phyloP scores from a whole-genome alignment of 2,329 filamentous ascomycete genomes.

The Trichophyton rubrum region DNA sequence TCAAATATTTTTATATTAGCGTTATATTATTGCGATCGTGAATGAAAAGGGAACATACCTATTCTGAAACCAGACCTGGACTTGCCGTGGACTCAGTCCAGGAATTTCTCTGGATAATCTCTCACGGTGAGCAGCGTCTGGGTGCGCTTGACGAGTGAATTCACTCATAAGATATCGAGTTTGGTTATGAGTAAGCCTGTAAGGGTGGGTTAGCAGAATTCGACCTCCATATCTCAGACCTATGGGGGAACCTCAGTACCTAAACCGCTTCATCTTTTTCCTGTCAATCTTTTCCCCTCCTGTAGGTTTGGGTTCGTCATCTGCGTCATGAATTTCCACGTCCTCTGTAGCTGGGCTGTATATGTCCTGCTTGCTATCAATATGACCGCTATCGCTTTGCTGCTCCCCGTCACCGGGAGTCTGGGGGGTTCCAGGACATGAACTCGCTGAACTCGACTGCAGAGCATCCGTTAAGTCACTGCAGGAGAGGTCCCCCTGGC shows the following conservation, averaged over 20 bases:
- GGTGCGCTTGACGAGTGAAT: constrained; percentile 87
- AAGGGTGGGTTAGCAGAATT: background rate
- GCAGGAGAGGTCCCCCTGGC: background rate
- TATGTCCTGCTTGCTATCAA: constrained; percentile 11
- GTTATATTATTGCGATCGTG: background rate
- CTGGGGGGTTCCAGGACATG: background rate
- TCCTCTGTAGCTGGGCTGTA: constrained; percentile 9
- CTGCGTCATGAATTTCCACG: constrained; percentile 17
- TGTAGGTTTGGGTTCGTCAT: constrained; percentile 19
- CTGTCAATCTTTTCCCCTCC: constrained; percentile 24
- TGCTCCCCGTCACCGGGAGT: constrained; percentile 11
- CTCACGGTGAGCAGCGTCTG: constrained; percentile 81
- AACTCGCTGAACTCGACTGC: constrained; percentile 3
- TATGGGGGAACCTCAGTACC: constrained; percentile 16
- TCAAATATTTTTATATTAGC: constrained; percentile 5
- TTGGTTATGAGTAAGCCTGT: constrained; percentile 85
- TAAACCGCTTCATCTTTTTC: constrained; percentile 34
- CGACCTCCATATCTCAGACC: background rate
- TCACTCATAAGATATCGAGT: constrained; percentile 97
- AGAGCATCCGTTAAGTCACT: constrained; percentile 1
- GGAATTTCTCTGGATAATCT: constrained; percentile 80
- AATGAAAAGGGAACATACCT: constrained; percentile 45
- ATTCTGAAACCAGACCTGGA: constrained; percentile 98
- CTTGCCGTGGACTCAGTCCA: constrained; percentile 78
- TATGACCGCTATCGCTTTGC: background rate